Percentiles rank a stretch among this genome's conserved stretches.
Evolutionary conservation across 768 basidiomycete species (phyloP).

Genomic region (Mycena amicta): DNA sequence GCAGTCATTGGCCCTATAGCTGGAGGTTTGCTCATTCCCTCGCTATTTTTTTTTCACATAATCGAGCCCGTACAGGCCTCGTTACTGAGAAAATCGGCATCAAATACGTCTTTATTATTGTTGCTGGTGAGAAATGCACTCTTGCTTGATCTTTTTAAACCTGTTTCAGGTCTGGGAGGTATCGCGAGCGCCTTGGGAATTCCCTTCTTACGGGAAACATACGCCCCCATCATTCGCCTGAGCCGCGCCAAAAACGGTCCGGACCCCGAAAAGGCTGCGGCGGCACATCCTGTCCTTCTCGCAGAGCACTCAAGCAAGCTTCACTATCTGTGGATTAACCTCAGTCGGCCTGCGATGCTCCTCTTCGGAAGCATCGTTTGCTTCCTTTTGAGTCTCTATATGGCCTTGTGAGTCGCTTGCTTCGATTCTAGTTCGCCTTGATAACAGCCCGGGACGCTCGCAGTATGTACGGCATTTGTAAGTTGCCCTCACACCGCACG

Average conservation of each 20-base stretch:
- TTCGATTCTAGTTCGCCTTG: neutral
- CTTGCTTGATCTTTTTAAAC: too few relatives aligned
- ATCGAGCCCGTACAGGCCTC: constrained; percentile 37
- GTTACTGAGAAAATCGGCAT: constrained; percentile 49
- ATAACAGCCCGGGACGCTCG: neutral
- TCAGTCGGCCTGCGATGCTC: constrained; percentile 56
- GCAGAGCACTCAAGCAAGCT: constrained; percentile 24
- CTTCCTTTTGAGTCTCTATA: constrained; percentile 65
- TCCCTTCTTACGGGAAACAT: constrained; percentile 58
- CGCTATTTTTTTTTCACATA: neutral
- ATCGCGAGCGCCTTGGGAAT: constrained; percentile 42
- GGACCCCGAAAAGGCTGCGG: constrained; percentile 40
- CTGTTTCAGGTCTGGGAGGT: constrained; percentile 39
- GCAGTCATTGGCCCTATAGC: constrained; percentile 49
- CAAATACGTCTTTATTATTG: constrained; percentile 52
- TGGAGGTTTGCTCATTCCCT: constrained; percentile 33
- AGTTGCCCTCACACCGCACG: too few relatives aligned
- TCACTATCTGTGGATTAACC: constrained; percentile 51
- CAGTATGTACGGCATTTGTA: constrained; percentile 44
- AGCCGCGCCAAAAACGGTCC: constrained; percentile 29
- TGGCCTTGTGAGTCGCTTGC: constrained; percentile 61
- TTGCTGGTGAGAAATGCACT: too few relatives aligned
- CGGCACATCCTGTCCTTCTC: constrained; percentile 24
- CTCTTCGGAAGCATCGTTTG: constrained; percentile 61
- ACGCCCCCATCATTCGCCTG: constrained; percentile 55